A percentile compares a stretch with the other conserved stretches of the same genome.
phyloP scores from a whole-genome alignment of 768 basidiomycete genomes.

The Kwoniella dendrophila region DNA sequence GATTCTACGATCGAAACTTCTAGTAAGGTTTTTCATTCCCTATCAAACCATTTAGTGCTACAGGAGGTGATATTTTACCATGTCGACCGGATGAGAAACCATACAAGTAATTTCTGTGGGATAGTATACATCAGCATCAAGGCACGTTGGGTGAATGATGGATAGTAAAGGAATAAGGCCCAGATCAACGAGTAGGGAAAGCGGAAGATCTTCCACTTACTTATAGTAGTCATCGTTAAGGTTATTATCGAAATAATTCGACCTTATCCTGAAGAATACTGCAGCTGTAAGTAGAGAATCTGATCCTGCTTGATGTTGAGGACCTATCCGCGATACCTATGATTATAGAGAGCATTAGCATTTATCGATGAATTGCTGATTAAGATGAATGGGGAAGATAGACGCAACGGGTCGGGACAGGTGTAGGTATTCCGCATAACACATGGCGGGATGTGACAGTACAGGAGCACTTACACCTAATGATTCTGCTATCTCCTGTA shows the following conservation, averaged over 20 bases:
- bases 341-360: neutral
- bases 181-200: slow-evolving; percentile 53
- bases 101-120: slow-evolving; percentile 44
- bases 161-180: neutral
- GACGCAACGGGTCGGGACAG: too few species aligned
- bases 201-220: slow-evolving; percentile 30
- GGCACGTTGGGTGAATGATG: neutral
- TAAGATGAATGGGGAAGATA: neutral
- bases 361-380: too few species aligned
- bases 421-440: too few species aligned
- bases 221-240: slow-evolving; percentile 68
- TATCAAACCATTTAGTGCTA: slow-evolving; percentile 8
- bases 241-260: slow-evolving; percentile 85
- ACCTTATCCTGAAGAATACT: slow-evolving; percentile 94
- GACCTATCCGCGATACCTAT: slow-evolving; percentile 84
- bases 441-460: neutral
- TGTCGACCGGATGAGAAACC: slow-evolving; percentile 48
- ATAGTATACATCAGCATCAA: neutral
- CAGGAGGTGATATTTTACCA: slow-evolving; percentile 32
- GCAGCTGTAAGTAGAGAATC: slow-evolving; percentile 90
- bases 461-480: slow-evolving; percentile 70
- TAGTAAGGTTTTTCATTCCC: slow-evolving; percentile 40
- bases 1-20: too few species aligned
- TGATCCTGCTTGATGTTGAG: slow-evolving; percentile 95
- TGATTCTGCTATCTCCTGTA: slow-evolving; percentile 95